Conservation (phyloP, 495 filamentous ascomycete genomes). For the Haplographium delicatum region DNA sequence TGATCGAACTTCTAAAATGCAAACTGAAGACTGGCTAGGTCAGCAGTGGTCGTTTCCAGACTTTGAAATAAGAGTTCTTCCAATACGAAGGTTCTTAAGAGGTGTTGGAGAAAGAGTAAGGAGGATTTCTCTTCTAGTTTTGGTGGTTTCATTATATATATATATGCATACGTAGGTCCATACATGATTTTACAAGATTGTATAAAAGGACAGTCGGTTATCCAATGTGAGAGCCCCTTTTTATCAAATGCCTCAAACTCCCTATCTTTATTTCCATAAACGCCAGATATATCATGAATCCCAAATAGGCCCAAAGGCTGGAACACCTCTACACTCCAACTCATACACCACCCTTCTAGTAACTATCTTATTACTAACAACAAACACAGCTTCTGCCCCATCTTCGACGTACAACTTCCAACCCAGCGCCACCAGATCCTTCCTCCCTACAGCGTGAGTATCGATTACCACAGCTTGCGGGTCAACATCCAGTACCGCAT, state of each 20-base stretch:
- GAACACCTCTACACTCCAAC: slow-evolving; percentile 59
- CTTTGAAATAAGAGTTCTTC: no score
- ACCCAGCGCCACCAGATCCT: slow-evolving; percentile 46
- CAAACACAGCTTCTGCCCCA: slow-evolving; percentile 63
- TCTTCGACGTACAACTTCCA: slow-evolving; percentile 51
- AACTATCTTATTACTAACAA: slow-evolving; percentile 63
- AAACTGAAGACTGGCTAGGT: no score
- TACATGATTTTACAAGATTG: no score
- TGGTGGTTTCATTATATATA: no score
- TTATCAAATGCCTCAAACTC: neutral
- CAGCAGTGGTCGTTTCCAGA: no score
- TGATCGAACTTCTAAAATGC: no score
- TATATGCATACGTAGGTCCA: no score
- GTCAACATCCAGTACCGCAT: slow-evolving; percentile 35
- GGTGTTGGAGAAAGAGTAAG: no score
- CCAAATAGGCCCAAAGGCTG: slow-evolving; percentile 72
- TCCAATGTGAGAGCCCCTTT: no score
- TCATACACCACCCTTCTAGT: slow-evolving; percentile 61
- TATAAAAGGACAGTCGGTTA: no score
- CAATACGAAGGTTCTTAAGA: no score
- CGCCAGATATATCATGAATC: slow-evolving; percentile 48
- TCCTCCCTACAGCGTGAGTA: slow-evolving; percentile 33
- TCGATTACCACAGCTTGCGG: slow-evolving; percentile 40
- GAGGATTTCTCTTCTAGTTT: no score
- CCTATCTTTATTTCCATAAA: neutral